A percentile compares a stretch with the other conserved stretches of the same genome.
Evolutionary conservation across 2,329 filamentous ascomycete species (phyloP).

Genomic region (Tolypocladium pustulatum): DNA sequence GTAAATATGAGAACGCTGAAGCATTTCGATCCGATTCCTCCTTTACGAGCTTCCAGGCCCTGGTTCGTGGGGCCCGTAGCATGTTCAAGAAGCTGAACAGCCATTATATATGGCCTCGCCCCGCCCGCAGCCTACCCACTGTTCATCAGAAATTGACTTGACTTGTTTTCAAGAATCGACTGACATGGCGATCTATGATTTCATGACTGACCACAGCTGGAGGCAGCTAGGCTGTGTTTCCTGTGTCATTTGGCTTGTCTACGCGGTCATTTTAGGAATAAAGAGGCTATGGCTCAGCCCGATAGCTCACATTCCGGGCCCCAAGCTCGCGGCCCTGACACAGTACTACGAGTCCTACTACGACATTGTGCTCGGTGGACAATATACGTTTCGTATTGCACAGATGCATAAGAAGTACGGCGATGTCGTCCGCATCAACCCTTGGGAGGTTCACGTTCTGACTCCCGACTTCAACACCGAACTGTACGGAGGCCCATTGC

Average conservation of each 20-base stretch:
- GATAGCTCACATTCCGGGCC: conserved; percentile 26
- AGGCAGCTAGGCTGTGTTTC: conserved; percentile 14
- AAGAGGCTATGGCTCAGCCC: conserved; percentile 26
- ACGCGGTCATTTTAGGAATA: conserved; percentile 16
- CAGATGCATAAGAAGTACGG: conserved; percentile 32
- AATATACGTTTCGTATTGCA: conserved; percentile 30
- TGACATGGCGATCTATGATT: conserved; percentile 8
- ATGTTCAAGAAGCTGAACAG: background rate
- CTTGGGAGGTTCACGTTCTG: conserved; percentile 27
- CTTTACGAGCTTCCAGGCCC: background rate
- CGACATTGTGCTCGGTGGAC: conserved; percentile 28
- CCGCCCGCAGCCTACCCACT: background rate
- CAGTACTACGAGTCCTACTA: conserved; percentile 32
- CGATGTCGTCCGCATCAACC: conserved; percentile 27
- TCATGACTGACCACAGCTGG: conserved; percentile 13
- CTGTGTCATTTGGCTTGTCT: conserved; percentile 16
- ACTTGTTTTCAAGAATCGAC: background rate
- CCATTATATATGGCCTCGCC: background rate
- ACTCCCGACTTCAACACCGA: conserved; percentile 28
- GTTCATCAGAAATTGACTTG: background rate
- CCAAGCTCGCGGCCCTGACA: conserved; percentile 26
- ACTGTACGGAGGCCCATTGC: conserved; percentile 21
- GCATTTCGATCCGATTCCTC: background rate
- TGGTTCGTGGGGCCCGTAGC: background rate
- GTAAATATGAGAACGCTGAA: background rate